These are phyloP conservation scores for Panellus pusillus DNA, from an alignment of 768 basidiomycete species.

Conservation along the genomic window DNA sequence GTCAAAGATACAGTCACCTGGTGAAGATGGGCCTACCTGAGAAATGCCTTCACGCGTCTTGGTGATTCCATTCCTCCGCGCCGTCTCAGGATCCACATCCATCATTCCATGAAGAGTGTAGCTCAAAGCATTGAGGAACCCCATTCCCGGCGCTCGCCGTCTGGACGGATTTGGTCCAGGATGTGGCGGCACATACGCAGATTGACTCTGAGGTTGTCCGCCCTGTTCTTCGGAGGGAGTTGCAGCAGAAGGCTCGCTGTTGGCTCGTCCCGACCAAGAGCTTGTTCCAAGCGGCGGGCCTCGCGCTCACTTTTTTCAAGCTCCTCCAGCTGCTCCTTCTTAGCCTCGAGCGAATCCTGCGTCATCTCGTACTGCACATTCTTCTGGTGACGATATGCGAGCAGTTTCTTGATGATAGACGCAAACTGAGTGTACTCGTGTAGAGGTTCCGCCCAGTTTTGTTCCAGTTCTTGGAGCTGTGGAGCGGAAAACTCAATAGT, in stretches of 20 bases:
- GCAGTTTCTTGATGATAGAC: conserved; percentile 88
- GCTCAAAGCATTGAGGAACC: conserved; percentile 85
- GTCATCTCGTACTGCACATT: conserved; percentile 98
- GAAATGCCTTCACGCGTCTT: conserved; percentile 94
- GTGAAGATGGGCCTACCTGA: conserved; percentile 56
- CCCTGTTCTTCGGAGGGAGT: conserved; percentile 25
- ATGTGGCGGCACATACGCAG: conserved; percentile 68
- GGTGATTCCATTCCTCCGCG: conserved; percentile 87
- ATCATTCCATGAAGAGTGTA: conserved; percentile 98
- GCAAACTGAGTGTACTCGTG: conserved; percentile 97
- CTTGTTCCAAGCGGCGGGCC: conserved; percentile 85
- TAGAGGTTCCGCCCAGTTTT: conserved; percentile 93
- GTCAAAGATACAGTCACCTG: conserved; percentile 6
- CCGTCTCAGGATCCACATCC: conserved; percentile 97
- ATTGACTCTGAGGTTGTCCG: conserved; percentile 35
- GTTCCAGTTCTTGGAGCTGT: conserved; percentile 91
- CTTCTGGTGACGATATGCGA: conserved; percentile 95
- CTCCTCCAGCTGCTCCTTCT: conserved; percentile 82
- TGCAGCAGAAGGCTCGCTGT: conserved; percentile 31
- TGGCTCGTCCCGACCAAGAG: conserved; percentile 59
- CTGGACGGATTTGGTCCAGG: conserved; percentile 73
- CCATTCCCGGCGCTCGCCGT: conserved; percentile 73
- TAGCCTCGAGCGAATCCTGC: conserved; percentile 82
- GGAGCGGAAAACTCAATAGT: conserved; percentile 10
- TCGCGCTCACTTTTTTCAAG: conserved; percentile 92